These are phyloP conservation scores for Carpinus fangiana DNA, from an alignment of 306 rosid species.

Conservation along the genomic window DNA sequence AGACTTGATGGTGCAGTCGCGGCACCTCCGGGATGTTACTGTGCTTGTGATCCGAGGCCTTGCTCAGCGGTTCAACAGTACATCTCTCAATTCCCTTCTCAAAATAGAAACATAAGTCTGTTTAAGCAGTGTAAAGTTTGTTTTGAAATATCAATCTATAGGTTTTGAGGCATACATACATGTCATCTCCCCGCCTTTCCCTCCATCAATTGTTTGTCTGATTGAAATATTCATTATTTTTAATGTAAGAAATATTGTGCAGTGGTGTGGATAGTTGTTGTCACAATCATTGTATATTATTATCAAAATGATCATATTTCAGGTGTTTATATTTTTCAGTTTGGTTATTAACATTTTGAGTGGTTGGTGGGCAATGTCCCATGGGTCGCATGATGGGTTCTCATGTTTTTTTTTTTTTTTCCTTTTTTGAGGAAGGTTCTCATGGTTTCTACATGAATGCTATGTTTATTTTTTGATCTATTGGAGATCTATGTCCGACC, in stretches of 20 bases:
- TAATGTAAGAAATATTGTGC: conserved; percentile 25
- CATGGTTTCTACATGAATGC: no score
- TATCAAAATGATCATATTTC: neutral
- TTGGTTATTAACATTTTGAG: no score
- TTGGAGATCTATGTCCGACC: no score
- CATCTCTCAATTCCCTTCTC: conserved; percentile 95
- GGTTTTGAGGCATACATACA: neutral
- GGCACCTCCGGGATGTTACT: conserved; percentile 85
- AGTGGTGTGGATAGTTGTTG: conserved; percentile 8
- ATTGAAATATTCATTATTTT: neutral
- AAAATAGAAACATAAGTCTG: conserved; percentile 68
- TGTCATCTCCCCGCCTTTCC: neutral
- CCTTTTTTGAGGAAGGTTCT: no score
- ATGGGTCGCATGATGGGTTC: no score
- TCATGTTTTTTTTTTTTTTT: no score
- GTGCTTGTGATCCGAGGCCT: conserved; percentile 92
- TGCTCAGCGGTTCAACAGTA: conserved; percentile 95
- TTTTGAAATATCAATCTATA: neutral
- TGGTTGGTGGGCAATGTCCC: no score
- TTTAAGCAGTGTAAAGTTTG: conserved; percentile 12
- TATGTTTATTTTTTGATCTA: no score
- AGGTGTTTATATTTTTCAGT: no score
- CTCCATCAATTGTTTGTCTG: neutral
- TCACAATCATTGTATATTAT: conserved; percentile 20
- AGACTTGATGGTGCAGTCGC: conserved; percentile 90